Base-by-base conservation (phyloP, 2,329 filamentous ascomycete genomes). In the Capronia epimyces region DNA sequence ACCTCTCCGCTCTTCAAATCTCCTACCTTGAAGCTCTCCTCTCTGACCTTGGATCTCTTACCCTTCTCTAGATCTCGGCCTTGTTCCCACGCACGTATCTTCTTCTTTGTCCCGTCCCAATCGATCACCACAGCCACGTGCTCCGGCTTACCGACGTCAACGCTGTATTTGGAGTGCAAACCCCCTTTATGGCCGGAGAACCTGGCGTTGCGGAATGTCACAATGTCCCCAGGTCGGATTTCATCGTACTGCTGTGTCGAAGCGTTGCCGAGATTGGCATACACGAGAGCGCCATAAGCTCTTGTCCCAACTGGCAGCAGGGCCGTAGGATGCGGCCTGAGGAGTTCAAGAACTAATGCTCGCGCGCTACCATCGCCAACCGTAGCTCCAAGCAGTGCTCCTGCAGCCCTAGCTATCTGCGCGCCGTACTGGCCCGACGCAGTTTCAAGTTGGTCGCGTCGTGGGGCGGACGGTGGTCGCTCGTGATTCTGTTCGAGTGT, bases 51-150 rank as follows among this genome's bases (percentile, higher is more conserved):
- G 68, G 86, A 90, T 67, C 83, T 90, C 74, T 97, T 93, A 6
- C 91, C 77, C 75, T 96, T 97, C 69, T 86, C 91, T 66, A 83
- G 89, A 73, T 97, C 91, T 12, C 91, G 76, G 0, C 91, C 91
- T 67, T 98, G 93, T 69, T 97, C 93, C 87, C 89, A 97, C 1
- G 85, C 90, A 22, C 90, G 76, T 21, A 98, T 85, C 77, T 97
- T 96, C 78, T 95, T 95, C 80, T 96, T 95, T 34, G 89, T 95
- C 2, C 93, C 93, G 67, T 98, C 93, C 93, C 93, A 98, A 67
- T 98, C 93, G 8, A 89, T 81, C 3, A 98, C 91, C 2, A 98
- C 74, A 1, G 81, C 93, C 0, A 97, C 91, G 64, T 98, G 93
- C 57, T 91, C 79, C 8, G 80, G 88, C 66, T 88, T 93, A 58